Evolutionary conservation across 1,284 basidiomycete species (phyloP), one percentile per base, ranked within the genome.

Genomic region (Pholiota adiposa): DNA sequence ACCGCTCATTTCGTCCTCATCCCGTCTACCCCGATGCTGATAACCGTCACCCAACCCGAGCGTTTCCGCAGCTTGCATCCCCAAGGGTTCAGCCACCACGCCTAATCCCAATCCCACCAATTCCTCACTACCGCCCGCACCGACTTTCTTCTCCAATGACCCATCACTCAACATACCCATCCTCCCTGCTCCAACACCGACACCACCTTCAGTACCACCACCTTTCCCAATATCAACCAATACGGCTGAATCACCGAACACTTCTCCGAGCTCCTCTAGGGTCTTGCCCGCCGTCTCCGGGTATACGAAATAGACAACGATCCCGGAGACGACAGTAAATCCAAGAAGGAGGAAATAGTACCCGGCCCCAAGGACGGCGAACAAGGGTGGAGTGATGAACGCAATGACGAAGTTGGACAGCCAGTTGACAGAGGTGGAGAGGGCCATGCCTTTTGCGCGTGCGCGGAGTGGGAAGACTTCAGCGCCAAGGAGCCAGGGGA

Each of bases 381-480:
- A 83, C 51, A 83, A 73, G 0, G 81, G 78, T 0, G 83, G 83
- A 0, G 83, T 81, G 66, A 81, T 75, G 71, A 85, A 84, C 1
- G 82, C 83, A 63, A 84, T 72, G 68, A 82, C 68, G 65, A 84
- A 85, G 71, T 84, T 85, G 67, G 76, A 82, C 62, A 85, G 66
- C 81, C 79, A 87, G 75, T 89, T 88, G 52, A 81, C 79, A 41
- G 81, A 77, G 25, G 85, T 85, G 23, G 86, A 85, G 51, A 90
- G 73, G 18, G 84, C 85, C 75, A 89, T 85, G 68, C 88, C 87
- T 65, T 87, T 87, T 31, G 87, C 82, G 62, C 88, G 82, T 31
- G 87, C 85, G 23, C 86, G 84, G 59, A 88, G 77, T 18, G 88
- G 87, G 75, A 88, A 90, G 62, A 90, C 83, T 66, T 87, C 85